Base-by-base conservation (phyloP, 2,329 filamentous ascomycete genomes). In the Penicillium glabrum region DNA sequence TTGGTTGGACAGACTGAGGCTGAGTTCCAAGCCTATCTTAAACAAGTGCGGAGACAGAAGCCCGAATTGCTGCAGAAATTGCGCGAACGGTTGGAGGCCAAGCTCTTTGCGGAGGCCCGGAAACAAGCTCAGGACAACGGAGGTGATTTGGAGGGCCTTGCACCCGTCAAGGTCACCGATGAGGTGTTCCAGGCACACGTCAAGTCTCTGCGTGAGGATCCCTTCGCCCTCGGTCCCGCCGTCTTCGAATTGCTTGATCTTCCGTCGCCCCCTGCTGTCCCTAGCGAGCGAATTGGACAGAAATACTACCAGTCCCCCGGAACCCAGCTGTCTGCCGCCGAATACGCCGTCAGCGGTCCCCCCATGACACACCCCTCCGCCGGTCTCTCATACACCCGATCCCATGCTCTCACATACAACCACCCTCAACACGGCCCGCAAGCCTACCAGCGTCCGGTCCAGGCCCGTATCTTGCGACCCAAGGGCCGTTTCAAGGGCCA, bases 281-380 rank as follows among this genome's bases (percentile, higher is more conserved):
- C 75, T 10, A 69, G 60, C 60, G 63, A 72, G 53, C 69, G 75
- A 26, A 67, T 75, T 26, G 68, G 67, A 41, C 52, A 58, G 24
- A 68, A 67, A 39, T 70, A 72, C 61, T 80, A 67, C 69, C 67
- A 64, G 60, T 71, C 61, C 59, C 77, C 59, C 14, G 69, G 64
- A 41, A 72, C 66, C 46, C 73, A 71, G 46, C 59, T 74, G 46
- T 70, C 69, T 26, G 72, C 79, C 8, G 57, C 73, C 10, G 75
- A 77, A 55, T 83, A 82, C 63, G 74, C 74, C 33, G 65, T 70
- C 31, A 69, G 69, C 27, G 82, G 81, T 3, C 83, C 83, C 21
- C 83, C 84, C 1, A 81, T 80, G 56, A 88, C 86, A 8, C 86
- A 89, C 70, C 86, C 86, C 3, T 86, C 83, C 4, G 86, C 83